A percentile compares a stretch with the other conserved stretches of the same genome.
phyloP scores from a whole-genome alignment of 2,329 filamentous ascomycete species.

The Verticillium isaacii region DNA sequence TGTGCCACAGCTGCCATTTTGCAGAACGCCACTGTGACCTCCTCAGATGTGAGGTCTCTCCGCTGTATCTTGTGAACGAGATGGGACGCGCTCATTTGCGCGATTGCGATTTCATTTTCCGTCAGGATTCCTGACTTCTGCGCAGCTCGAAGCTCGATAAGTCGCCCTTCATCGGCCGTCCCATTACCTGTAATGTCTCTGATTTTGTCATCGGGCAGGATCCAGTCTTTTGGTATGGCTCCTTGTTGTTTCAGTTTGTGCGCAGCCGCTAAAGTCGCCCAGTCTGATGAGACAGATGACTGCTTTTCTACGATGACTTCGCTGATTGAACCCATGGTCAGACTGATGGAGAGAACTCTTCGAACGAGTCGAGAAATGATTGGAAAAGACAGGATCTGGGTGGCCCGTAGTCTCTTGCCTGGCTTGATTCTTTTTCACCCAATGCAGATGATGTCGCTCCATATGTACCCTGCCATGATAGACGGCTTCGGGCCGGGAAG shows the following conservation, averaged over 20 bases:
- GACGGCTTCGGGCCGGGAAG: too few relatives aligned
- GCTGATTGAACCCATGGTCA: background rate
- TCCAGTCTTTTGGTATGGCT: slow-evolving; percentile 11
- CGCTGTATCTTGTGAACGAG: slow-evolving; percentile 12
- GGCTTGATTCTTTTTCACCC: too few relatives aligned
- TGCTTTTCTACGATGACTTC: background rate
- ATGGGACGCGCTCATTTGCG: slow-evolving; percentile 10
- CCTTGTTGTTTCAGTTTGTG: slow-evolving; percentile 7
- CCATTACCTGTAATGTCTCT: slow-evolving; percentile 4
- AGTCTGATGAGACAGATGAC: background rate
- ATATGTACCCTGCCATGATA: background rate
- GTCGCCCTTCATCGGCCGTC: slow-evolving; percentile 6
- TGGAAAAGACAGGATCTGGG: too few relatives aligned
- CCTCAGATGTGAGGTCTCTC: slow-evolving; percentile 14
- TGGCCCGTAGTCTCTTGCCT: too few relatives aligned
- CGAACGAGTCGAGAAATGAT: too few relatives aligned
- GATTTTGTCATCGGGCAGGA: slow-evolving; percentile 3
- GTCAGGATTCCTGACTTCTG: slow-evolving; percentile 11
- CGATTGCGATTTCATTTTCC: slow-evolving; percentile 16
- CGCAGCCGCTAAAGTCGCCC: slow-evolving; percentile 8
- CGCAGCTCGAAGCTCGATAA: slow-evolving; percentile 6
- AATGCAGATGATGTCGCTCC: background rate
- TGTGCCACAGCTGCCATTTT: slow-evolving; percentile 22
- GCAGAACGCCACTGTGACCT: slow-evolving; percentile 19
- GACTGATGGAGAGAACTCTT: background rate